Evolutionary conservation across 139 green algal species (phyloP).

Genomic region (Picochlorum sp.): DNA sequence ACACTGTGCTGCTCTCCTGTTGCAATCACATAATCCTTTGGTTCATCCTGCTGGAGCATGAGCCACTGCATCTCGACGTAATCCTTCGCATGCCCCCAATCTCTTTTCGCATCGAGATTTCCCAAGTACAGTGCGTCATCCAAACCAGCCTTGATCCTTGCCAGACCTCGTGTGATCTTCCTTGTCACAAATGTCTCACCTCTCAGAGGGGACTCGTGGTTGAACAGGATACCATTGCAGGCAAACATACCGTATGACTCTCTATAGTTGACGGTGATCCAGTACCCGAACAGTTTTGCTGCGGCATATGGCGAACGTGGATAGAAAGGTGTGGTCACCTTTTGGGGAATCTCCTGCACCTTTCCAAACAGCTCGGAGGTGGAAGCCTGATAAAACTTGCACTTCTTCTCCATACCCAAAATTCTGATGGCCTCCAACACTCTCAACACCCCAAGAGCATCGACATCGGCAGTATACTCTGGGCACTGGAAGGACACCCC

Average conservation of each 20-base stretch:
- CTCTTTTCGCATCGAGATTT: constrained; percentile 68
- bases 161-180: constrained; percentile 59
- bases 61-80: constrained; percentile 72
- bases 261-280: constrained; percentile 65
- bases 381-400: constrained; percentile 66
- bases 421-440: constrained; percentile 58
- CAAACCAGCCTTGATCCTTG: constrained; percentile 43
- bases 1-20: constrained; percentile 48
- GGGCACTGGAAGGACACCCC: constrained; percentile 65
- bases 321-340: constrained; percentile 61
- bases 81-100: constrained; percentile 73
- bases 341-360: constrained; percentile 62
- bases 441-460: constrained; percentile 43
- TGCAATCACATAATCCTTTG: constrained; percentile 65
- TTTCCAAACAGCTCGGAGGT: constrained; percentile 71
- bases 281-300: constrained; percentile 65
- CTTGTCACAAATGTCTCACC: constrained; percentile 75
- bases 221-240: constrained; percentile 79
- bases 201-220: constrained; percentile 67
- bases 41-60: constrained; percentile 66
- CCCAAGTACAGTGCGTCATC: constrained; percentile 54
- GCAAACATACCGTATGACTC: constrained; percentile 68
- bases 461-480: constrained; percentile 58
- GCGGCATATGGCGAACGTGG: constrained; percentile 70
- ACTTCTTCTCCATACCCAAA: constrained; percentile 31